These are phyloP conservation scores for Penicillium sp. DNA, from an alignment of 2,329 filamentous ascomycete species.

Conservation along the genomic window DNA sequence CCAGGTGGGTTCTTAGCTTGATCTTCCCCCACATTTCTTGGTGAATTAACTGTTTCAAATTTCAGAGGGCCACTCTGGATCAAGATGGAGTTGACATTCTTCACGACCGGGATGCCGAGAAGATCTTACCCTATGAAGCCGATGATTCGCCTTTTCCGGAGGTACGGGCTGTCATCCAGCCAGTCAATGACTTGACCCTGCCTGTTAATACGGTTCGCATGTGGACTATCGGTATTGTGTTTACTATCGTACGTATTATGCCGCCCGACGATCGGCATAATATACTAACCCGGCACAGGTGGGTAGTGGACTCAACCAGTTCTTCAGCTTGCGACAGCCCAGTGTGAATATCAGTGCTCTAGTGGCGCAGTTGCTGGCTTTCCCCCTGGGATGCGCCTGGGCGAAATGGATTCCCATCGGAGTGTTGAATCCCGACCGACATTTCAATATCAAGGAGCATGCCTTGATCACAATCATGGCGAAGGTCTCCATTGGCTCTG, in stretches of 20 bases:
- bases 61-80: slow-evolving; percentile 6
- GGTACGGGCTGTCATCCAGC: slow-evolving; percentile 38
- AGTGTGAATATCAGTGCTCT: slow-evolving; percentile 41
- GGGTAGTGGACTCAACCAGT: slow-evolving; percentile 39
- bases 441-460: slow-evolving; percentile 43
- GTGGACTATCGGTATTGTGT: slow-evolving; percentile 40
- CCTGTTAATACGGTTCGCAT: slow-evolving; percentile 38
- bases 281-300: slow-evolving; percentile 22
- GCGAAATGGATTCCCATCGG: slow-evolving; percentile 40
- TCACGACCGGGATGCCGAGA: slow-evolving; percentile 32
- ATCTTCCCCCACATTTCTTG: neutral
- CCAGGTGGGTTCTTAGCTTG: slow-evolving; percentile 3
- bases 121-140: slow-evolving; percentile 36
- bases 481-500: slow-evolving; percentile 49
- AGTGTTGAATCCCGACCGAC: slow-evolving; percentile 44
- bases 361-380: slow-evolving; percentile 46
- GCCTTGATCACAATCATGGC: slow-evolving; percentile 47
- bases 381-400: slow-evolving; percentile 44
- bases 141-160: slow-evolving; percentile 41
- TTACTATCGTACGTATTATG: slow-evolving; percentile 35
- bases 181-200: slow-evolving; percentile 31
- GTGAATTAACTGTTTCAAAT: slow-evolving; percentile 9
- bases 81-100: slow-evolving; percentile 24
- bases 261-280: neutral
- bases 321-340: slow-evolving; percentile 40